Evolutionary conservation across 331 rosid species (phyloP), one percentile per base, ranked within the genome.

Genomic region (Telfairia occidentalis): DNA sequence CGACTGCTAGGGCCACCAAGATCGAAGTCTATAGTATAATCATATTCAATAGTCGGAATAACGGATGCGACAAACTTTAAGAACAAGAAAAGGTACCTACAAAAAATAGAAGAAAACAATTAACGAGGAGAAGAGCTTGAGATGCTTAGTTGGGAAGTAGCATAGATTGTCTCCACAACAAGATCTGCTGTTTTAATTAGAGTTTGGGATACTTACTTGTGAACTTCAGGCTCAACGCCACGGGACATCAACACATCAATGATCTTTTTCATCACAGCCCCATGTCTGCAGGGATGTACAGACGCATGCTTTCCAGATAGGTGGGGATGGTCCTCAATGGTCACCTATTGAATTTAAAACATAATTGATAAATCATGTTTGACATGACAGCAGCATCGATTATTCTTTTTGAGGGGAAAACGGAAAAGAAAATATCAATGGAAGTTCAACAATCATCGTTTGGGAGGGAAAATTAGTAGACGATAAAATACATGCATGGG

Each of bases 161-260:
- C 40, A 43, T 11, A 19, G 23, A 38, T 23, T 37, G 69, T 74
- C 30, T 40, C 64, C 50, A 74, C 5, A 55, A 35, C 34, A 28
- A 28, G n/a, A n/a, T 21, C 45, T 5, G 29, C 12, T 72, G 21
- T 37, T 73, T 34, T 18, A 49, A 71, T 8, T 71, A 19, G 52
- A 18, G 26, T 58, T 65, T 71, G 5, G 53, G 77, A 52, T 75
- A 64, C 5, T 21, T 86, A 95, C 98, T 91, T 91, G 76, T 95
- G 96, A 83, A 95, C 98, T 90, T 95, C 96, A 29, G 98, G 98
- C 81, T 95, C 98, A 52, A 95, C 99, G 12, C 97, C 97, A 13
- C 89, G 96, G 23, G 99, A 90, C 96, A 95, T 88, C 59, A 92
- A 81, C 53, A 95, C 99, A 81, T 95, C 96, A 43, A 95, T 92